Conservation (phyloP, 805 yeast genomes). For the Saccharomycopsis malanga region DNA sequence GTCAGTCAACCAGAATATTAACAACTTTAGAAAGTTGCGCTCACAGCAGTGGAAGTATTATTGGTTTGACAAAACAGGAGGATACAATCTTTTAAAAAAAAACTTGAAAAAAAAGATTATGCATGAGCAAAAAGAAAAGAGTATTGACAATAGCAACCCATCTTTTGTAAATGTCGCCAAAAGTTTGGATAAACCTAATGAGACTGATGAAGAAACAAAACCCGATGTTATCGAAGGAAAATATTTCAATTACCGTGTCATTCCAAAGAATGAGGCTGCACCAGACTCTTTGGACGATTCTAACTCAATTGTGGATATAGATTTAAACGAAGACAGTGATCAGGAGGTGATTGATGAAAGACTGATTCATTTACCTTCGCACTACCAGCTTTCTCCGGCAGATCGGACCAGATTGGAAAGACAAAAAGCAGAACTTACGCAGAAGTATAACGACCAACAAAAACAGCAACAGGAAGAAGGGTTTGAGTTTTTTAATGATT, state of each 20-base stretch:
- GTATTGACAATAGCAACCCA: background rate
- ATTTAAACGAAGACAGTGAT: constrained; percentile 17
- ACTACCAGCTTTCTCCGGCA: background rate
- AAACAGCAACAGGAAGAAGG: background rate
- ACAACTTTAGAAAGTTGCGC: constrained; percentile 11
- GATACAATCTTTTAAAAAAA: constrained; percentile 11
- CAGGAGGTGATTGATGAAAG: constrained; percentile 16
- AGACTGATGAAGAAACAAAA: background rate
- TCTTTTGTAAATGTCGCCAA: too few relatives aligned
- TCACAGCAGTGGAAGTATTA: constrained; percentile 20
- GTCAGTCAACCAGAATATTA: constrained; percentile 16
- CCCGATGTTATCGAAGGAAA: constrained; percentile 3
- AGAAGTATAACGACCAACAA: background rate
- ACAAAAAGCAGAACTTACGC: constrained; percentile 1
- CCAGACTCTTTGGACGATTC: background rate
- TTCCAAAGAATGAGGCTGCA: background rate
- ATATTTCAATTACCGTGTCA: constrained; percentile 12
- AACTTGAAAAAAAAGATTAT: constrained; percentile 10
- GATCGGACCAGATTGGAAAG: background rate
- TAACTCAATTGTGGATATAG: constrained; percentile 8
- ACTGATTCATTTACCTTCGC: constrained; percentile 3
- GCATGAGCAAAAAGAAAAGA: background rate
- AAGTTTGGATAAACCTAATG: background rate
- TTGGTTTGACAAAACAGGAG: constrained; percentile 21
- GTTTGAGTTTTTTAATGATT: constrained; percentile 3